Percentiles rank a stretch among this genome's conserved stretches.
Evolutionary conservation across 2,329 filamentous ascomycete species (phyloP).

Genomic region (Akanthomyces muscarius): DNA sequence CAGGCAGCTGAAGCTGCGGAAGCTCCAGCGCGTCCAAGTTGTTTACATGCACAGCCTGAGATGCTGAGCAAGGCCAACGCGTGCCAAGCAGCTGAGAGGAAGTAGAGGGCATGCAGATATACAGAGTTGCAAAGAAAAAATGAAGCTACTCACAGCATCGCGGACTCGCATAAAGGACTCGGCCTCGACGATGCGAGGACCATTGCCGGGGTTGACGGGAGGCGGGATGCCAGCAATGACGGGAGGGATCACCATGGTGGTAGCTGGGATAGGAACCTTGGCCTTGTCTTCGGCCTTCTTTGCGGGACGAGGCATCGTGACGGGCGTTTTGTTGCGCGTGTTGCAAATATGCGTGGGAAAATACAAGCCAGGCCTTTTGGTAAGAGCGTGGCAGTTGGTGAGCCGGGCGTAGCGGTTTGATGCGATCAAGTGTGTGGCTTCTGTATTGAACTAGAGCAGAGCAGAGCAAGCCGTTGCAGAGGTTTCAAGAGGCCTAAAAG

Average conservation of each 20-base stretch:
- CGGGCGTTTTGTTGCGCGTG: constrained; percentile 22
- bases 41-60: constrained; percentile 4
- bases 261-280: constrained; percentile 34
- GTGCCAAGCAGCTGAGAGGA: neutral
- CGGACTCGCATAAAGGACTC: constrained; percentile 77
- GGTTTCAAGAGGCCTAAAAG: constrained; percentile 3
- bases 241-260: constrained; percentile 38
- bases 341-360: neutral
- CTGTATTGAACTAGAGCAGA: neutral
- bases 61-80: neutral
- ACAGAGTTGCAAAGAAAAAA: constrained; percentile 18
- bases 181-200: constrained; percentile 52
- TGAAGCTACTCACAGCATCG: constrained; percentile 66
- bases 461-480: neutral
- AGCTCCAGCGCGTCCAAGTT: constrained; percentile 2
- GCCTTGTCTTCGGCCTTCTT: constrained; percentile 41
- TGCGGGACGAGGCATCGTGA: constrained; percentile 43
- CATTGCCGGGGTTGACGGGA: constrained; percentile 20
- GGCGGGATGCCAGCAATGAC: constrained; percentile 23
- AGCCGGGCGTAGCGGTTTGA: neutral
- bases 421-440: neutral
- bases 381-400: neutral
- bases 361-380: neutral
- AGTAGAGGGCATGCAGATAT: neutral
- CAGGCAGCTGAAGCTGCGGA: neutral